These are phyloP conservation scores for Penicillium sp. DNA, from an alignment of 2,329 filamentous ascomycete genomes.

Conservation along the genomic window DNA sequence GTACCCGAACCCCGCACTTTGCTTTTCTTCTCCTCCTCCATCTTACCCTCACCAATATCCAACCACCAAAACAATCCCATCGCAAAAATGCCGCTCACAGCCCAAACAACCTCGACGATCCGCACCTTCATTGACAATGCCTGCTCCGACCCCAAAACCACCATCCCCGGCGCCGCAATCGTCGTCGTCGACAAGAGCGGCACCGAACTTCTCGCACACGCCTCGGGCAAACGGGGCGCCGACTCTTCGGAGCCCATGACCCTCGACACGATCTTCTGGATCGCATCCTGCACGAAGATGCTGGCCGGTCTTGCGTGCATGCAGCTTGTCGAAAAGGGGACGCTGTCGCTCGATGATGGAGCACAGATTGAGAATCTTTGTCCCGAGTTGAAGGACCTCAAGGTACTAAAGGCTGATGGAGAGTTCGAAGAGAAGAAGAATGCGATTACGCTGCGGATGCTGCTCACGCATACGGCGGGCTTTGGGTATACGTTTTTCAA, in stretches of 20 bases:
- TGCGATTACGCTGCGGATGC: conserved; percentile 62
- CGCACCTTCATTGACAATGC: conserved; percentile 16
- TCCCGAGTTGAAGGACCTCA: conserved; percentile 50
- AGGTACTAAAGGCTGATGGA: conserved; percentile 47
- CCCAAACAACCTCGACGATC: not conserved
- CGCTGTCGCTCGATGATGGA: conserved; percentile 48
- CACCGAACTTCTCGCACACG: conserved; percentile 54
- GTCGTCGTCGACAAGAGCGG: conserved; percentile 56
- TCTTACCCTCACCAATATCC: not conserved
- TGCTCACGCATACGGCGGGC: conserved; percentile 60
- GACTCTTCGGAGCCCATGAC: conserved; percentile 56
- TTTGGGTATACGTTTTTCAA: conserved; percentile 64
- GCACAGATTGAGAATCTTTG: conserved; percentile 45
- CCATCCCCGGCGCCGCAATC: conserved; percentile 53
- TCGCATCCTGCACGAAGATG: conserved; percentile 58
- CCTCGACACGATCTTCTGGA: conserved; percentile 65
- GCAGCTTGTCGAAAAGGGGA: conserved; percentile 53
- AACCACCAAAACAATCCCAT: too few relatives aligned
- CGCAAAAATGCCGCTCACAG: conserved; percentile 10
- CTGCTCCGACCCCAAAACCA: conserved; percentile 36
- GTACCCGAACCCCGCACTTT: not conserved
- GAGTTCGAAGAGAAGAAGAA: conserved; percentile 49
- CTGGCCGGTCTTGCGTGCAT: conserved; percentile 51
- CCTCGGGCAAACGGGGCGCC: conserved; percentile 54
- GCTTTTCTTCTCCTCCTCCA: not conserved